These are phyloP conservation scores for Phytophthora pluvialis DNA, from an alignment of 352 stramenopile genomes.

Conservation along the genomic window DNA sequence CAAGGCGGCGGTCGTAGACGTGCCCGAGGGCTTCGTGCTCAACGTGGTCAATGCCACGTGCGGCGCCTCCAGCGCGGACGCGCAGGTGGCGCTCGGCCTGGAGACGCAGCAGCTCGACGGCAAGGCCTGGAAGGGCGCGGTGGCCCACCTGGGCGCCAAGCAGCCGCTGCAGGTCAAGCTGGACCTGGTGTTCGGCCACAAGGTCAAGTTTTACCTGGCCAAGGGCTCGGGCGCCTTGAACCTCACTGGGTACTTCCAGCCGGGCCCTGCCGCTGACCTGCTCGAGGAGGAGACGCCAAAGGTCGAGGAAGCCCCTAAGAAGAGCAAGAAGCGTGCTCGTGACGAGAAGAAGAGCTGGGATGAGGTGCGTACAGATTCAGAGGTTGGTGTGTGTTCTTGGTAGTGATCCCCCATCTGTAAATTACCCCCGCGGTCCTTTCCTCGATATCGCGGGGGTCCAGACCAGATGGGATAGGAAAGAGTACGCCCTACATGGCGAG, in stretches of 20 bases:
- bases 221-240: constrained; percentile 69
- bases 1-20: constrained; percentile 56
- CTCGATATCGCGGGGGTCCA: constrained; percentile 74
- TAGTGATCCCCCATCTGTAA: constrained; percentile 59
- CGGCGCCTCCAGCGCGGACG: constrained; percentile 24
- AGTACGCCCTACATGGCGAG: constrained; percentile 64
- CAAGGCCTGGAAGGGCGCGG: constrained; percentile 69
- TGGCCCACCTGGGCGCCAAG: constrained; percentile 59
- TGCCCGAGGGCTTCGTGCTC: constrained; percentile 67
- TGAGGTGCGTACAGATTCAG: constrained; percentile 54
- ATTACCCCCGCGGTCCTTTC: constrained; percentile 55
- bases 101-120: constrained; percentile 74
- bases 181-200: constrained; percentile 78
- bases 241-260: constrained; percentile 86
- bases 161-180: constrained; percentile 76
- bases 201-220: constrained; percentile 82
- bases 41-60: constrained; percentile 68
- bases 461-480: constrained; percentile 88
- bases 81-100: constrained; percentile 53
- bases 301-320: constrained; percentile 27
- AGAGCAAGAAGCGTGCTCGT: constrained; percentile 76
- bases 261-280: constrained; percentile 51
- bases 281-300: constrained; percentile 35
- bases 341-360: constrained; percentile 60
- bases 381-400: constrained; percentile 17